Conservation (phyloP, 1,139 yeast genomes). For the Lodderomyces jiufengensis region DNA sequence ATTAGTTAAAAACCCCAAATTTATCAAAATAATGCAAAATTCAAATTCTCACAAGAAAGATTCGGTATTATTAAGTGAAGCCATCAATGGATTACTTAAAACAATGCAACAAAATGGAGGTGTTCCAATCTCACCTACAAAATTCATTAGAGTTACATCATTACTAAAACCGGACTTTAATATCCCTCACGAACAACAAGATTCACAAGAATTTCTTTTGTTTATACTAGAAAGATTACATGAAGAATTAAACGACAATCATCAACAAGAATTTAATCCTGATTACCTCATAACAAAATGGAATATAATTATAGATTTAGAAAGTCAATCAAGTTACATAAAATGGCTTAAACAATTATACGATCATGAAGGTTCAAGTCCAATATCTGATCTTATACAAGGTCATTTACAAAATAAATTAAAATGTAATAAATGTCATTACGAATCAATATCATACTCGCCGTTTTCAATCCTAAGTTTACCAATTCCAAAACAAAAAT, state of each 20-base stretch:
- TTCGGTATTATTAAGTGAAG: constrained; percentile 44
- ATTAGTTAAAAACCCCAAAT: constrained; percentile 35
- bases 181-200: constrained; percentile 74
- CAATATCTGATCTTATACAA: constrained; percentile 59
- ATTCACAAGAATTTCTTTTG: constrained; percentile 70
- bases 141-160: constrained; percentile 54
- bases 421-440: constrained; percentile 61
- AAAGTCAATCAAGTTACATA: constrained; percentile 48
- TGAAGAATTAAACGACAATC: constrained; percentile 50
- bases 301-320: constrained; percentile 29
- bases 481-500: constrained; percentile 51
- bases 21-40: constrained; percentile 18
- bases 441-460: constrained; percentile 53
- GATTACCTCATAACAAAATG: constrained; percentile 29
- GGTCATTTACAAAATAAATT: constrained; percentile 67
- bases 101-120: constrained; percentile 55
- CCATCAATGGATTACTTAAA: constrained; percentile 38
- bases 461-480: constrained; percentile 63
- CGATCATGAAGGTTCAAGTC: constrained; percentile 59
- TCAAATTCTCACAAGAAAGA: constrained; percentile 23
- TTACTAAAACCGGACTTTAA: constrained; percentile 58
- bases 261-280: constrained; percentile 14
- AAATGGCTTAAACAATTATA: constrained; percentile 56
- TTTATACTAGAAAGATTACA: constrained; percentile 65
- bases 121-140: constrained; percentile 60